These are phyloP conservation scores for Samsoniella hepiali DNA, from an alignment of 2,329 filamentous ascomycete genomes.

Conservation along the genomic window DNA sequence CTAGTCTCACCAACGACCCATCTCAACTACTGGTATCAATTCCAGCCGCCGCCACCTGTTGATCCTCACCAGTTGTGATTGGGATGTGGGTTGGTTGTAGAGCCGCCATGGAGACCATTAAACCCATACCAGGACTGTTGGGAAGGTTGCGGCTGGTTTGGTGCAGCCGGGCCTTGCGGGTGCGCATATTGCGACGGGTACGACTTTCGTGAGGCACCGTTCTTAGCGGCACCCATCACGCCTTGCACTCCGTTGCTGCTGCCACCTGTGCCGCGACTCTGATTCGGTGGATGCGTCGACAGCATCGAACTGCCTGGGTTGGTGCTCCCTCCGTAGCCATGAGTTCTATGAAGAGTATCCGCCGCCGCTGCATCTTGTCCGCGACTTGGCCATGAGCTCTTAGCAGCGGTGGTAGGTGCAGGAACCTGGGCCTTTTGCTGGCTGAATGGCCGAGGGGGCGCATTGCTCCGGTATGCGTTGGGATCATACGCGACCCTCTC, in stretches of 20 bases:
- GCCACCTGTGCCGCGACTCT: neutral
- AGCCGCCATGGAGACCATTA: conserved; percentile 5
- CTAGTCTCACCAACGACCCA: neutral
- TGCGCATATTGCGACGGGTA: neutral
- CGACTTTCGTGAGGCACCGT: neutral
- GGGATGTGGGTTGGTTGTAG: neutral
- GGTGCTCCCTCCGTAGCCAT: neutral
- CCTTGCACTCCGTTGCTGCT: neutral
- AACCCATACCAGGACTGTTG: conserved; percentile 11
- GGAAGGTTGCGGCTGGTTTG: neutral
- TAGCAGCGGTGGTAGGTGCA: neutral
- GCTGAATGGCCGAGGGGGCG: neutral
- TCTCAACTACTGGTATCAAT: neutral
- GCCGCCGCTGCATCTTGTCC: neutral
- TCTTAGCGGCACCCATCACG: neutral
- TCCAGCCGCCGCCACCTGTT: neutral
- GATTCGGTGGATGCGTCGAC: neutral
- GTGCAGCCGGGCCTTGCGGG: neutral
- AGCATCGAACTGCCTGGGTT: neutral
- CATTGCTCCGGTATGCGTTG: neutral
- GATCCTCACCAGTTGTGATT: conserved; percentile 1
- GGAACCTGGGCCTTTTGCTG: neutral
- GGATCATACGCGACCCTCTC: conserved; percentile 12
- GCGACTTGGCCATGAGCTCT: neutral
- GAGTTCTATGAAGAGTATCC: neutral